A percentile compares a stretch with the other conserved stretches of the same genome.
phyloP scores from a whole-genome alignment of 1,139 yeast genomes.

The Candida labiduridarum region DNA sequence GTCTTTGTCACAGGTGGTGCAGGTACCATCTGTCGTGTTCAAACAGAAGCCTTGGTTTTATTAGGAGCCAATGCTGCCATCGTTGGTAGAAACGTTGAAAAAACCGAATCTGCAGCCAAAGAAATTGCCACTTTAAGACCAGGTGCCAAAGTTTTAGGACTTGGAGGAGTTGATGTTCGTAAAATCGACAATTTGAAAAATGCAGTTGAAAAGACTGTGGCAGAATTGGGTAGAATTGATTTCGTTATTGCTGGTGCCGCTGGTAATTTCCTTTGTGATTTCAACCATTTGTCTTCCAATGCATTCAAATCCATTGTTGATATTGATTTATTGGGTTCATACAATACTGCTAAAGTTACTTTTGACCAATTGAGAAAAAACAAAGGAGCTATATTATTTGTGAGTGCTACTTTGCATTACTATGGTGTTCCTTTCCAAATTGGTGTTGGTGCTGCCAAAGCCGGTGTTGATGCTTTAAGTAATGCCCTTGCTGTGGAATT shows the following conservation, averaged over 20 bases:
- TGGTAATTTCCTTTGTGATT: slow-evolving; percentile 85
- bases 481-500: slow-evolving; percentile 86
- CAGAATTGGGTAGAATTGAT: slow-evolving; percentile 73
- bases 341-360: slow-evolving; percentile 84
- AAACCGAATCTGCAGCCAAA: slow-evolving; percentile 67
- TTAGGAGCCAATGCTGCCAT: slow-evolving; percentile 92
- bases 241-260: slow-evolving; percentile 96
- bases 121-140: slow-evolving; percentile 64
- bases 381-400: slow-evolving; percentile 77
- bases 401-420: slow-evolving; percentile 90
- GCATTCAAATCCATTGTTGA: slow-evolving; percentile 89
- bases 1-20: slow-evolving; percentile 96
- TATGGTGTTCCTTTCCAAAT: slow-evolving; percentile 88
- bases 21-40: slow-evolving; percentile 90
- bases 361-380: slow-evolving; percentile 65
- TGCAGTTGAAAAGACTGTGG: slow-evolving; percentile 73
- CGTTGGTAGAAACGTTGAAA: slow-evolving; percentile 72
- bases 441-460: slow-evolving; percentile 95
- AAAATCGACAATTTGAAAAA: slow-evolving; percentile 55
- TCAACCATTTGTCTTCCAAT: slow-evolving; percentile 76
- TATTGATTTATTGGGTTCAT: slow-evolving; percentile 86
- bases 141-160: slow-evolving; percentile 70
- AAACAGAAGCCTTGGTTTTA: slow-evolving; percentile 79
- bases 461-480: slow-evolving; percentile 89
- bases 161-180: slow-evolving; percentile 81